Evolutionary conservation across 805 yeast genomes (phyloP).

Genomic region (Lipomyces yamanashiensis): DNA sequence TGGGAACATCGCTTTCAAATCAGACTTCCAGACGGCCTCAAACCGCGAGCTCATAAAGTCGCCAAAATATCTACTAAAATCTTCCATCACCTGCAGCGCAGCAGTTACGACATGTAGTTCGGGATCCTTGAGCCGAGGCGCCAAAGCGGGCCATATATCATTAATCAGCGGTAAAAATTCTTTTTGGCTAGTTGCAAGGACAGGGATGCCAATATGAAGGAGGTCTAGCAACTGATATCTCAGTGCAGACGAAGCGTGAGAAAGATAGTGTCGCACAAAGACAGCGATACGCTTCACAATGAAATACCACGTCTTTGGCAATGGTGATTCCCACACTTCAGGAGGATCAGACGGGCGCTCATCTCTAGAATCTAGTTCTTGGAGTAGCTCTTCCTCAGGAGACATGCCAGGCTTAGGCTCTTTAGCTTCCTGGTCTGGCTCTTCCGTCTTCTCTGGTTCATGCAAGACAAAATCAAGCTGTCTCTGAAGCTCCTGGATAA

Average conservation of each 20-base stretch:
- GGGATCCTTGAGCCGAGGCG: conserved; percentile 41
- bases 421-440: conserved; percentile 14
- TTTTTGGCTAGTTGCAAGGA: conserved; percentile 56
- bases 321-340: conserved; percentile 66
- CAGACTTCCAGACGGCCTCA: conserved; percentile 23
- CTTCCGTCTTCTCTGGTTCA: conserved; percentile 18
- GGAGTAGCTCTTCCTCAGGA: conserved; percentile 44
- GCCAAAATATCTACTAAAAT: conserved; percentile 39
- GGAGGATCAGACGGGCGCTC: conserved; percentile 37
- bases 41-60: conserved; percentile 48
- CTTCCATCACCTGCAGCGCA: conserved; percentile 42
- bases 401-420: not conserved
- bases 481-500: conserved; percentile 37
- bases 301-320: conserved; percentile 64
- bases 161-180: conserved; percentile 57
- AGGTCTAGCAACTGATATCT: conserved; percentile 62
- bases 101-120: conserved; percentile 44
- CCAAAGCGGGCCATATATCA: conserved; percentile 57
- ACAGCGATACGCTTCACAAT: conserved; percentile 63
- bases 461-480: conserved; percentile 42
- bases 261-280: conserved; percentile 71
- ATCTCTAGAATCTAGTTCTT: conserved; percentile 45
- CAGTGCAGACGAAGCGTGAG: conserved; percentile 66
- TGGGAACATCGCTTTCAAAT: conserved; percentile 21
- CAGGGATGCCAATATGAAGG: conserved; percentile 52